Conservation (phyloP, 495 filamentous ascomycete species). For the Stereocaulon alpinum region DNA sequence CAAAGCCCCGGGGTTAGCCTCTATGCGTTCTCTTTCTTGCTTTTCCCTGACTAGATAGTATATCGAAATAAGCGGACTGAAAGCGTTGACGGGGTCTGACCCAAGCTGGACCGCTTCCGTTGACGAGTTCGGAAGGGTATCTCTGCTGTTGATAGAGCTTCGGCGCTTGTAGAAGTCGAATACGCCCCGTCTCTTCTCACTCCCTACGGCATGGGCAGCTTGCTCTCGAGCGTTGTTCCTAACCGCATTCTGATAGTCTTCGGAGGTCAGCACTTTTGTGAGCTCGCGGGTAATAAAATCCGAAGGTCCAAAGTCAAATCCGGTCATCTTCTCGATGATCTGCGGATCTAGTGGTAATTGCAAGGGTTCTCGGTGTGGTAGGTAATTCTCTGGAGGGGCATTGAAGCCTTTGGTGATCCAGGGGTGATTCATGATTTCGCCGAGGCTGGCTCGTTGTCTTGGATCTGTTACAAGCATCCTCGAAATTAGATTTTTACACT, state of each 20-base stretch:
- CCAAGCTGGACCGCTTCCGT: conserved; percentile 73
- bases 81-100: conserved; percentile 86
- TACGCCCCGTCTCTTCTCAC: conserved; percentile 77
- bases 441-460: conserved; percentile 69
- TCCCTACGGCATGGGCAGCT: conserved; percentile 49
- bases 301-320: conserved; percentile 89
- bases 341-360: conserved; percentile 72
- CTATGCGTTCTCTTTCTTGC: conserved; percentile 65
- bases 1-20: conserved; percentile 51
- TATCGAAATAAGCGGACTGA: conserved; percentile 81
- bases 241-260: conserved; percentile 81
- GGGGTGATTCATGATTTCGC: conserved; percentile 91
- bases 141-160: conserved; percentile 75
- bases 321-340: conserved; percentile 87
- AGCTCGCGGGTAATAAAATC: conserved; percentile 75
- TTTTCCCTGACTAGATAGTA: conserved; percentile 97
- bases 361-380: conserved; percentile 75
- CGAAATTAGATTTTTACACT: conserved; percentile 88
- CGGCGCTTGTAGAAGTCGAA: conserved; percentile 97
- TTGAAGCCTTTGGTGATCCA: conserved; percentile 95
- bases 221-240: conserved; percentile 56
- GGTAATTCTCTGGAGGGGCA: conserved; percentile 76
- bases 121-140: conserved; percentile 79
- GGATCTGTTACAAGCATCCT: conserved; percentile 97
- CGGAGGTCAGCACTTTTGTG: conserved; percentile 73